These are phyloP conservation scores for Castanospermum australe DNA, from an alignment of 306 rosid species.

Conservation along the genomic window DNA sequence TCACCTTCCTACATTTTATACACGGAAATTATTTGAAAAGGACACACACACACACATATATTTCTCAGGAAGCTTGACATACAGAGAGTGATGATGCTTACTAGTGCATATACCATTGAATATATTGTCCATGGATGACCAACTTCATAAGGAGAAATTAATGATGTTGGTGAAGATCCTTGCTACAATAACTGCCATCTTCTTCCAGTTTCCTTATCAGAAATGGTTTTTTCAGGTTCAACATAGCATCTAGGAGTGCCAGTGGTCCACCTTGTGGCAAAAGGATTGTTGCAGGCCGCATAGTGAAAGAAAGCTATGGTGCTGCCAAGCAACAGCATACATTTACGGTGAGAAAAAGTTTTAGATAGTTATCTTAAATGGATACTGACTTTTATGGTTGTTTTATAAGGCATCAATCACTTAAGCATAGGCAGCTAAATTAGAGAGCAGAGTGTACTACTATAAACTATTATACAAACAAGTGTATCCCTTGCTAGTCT, in stretches of 20 bases:
- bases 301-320: slow-evolving; percentile 92
- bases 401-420: background rate
- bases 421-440: background rate
- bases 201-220: background rate
- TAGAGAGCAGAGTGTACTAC: background rate
- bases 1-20: background rate
- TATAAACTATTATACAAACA: background rate
- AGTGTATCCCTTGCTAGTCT: background rate
- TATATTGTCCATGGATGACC: background rate
- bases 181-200: background rate
- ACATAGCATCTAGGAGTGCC: slow-evolving; percentile 69
- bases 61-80: slow-evolving; percentile 6
- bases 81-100: background rate
- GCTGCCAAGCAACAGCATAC: slow-evolving; percentile 92
- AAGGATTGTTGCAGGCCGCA: slow-evolving; percentile 79
- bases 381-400: background rate
- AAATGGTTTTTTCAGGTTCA: slow-evolving; percentile 58
- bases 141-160: background rate
- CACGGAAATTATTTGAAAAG: background rate
- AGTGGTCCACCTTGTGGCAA: slow-evolving; percentile 75
- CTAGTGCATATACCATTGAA: background rate
- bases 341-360: slow-evolving; percentile 65
- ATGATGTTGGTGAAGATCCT: background rate
- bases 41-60: background rate
- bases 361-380: slow-evolving; percentile 2